A percentile compares a stretch with the other conserved stretches of the same genome.
These are phyloP conservation scores for Lentinula aciculospora DNA, from an alignment of 768 basidiomycete genomes.

Conservation along the genomic window DNA sequence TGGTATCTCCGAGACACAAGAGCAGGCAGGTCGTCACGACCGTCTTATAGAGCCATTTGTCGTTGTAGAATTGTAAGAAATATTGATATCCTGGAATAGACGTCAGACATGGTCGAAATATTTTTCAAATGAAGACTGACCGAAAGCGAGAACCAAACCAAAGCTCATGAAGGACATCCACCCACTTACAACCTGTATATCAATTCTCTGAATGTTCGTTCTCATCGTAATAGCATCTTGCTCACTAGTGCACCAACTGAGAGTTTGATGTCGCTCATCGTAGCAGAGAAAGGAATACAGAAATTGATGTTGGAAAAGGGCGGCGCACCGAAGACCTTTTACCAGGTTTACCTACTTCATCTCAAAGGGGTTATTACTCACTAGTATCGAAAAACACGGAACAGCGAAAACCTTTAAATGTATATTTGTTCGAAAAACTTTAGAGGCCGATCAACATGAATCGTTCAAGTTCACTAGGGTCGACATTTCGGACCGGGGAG, in stretches of 20 bases:
- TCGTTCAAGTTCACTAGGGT: neutral
- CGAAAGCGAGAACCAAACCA: neutral
- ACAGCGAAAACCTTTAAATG: neutral
- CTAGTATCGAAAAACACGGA: neutral
- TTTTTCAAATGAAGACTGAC: neutral
- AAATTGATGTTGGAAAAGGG: neutral
- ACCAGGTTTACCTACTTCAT: neutral
- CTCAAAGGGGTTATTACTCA: neutral
- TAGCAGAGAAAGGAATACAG: neutral
- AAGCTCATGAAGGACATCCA: conserved; percentile 4
- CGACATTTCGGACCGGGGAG: neutral
- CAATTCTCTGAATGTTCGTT: neutral
- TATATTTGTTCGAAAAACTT: neutral
- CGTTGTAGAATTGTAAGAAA: neutral
- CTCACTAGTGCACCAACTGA: conserved; percentile 1
- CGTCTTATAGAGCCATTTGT: neutral
- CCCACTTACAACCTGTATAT: neutral
- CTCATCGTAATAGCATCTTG: neutral
- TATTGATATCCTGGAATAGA: neutral
- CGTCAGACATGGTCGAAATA: neutral
- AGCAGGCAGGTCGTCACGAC: neutral
- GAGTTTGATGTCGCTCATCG: neutral
- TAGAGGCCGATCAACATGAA: too few species aligned
- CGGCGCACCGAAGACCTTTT: neutral
- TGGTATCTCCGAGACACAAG: neutral